A percentile compares a stretch with the other conserved stretches of the same genome.
Conservation (phyloP, 345 rosid genomes). For the Microthlaspi erraticum region DNA sequence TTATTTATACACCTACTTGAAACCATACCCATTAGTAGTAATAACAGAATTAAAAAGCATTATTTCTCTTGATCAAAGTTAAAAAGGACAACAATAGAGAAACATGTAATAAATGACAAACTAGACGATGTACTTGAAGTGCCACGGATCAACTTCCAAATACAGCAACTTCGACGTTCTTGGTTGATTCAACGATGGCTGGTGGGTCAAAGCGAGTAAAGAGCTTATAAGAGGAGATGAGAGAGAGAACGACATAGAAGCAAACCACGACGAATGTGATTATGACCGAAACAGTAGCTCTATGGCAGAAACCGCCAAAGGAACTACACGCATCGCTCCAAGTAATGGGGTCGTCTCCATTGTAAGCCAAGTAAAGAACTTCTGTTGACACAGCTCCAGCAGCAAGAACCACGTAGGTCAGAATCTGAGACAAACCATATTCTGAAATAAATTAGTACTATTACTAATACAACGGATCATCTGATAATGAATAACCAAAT, state of each 20-base stretch:
- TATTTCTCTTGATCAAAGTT: slow-evolving; percentile 2
- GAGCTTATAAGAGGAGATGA: slow-evolving; percentile 80
- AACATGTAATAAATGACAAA: slow-evolving; percentile 14
- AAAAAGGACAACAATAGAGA: background rate
- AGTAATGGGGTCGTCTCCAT: slow-evolving; percentile 67
- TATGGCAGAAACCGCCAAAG: slow-evolving; percentile 69
- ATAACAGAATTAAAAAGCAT: background rate
- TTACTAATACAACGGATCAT: background rate
- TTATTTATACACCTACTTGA: background rate
- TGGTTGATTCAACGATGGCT: slow-evolving; percentile 43
- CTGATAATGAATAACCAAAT: background rate
- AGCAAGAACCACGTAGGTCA: slow-evolving; percentile 69
- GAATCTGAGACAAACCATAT: slow-evolving; percentile 45
- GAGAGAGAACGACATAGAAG: slow-evolving; percentile 59
- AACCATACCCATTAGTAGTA: background rate
- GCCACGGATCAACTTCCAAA: slow-evolving; percentile 42
- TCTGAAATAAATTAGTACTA: background rate
- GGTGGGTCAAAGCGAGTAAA: slow-evolving; percentile 81
- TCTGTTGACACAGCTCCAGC: slow-evolving; percentile 76
- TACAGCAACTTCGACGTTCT: slow-evolving; percentile 51
- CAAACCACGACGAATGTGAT: slow-evolving; percentile 62
- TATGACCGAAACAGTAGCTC: slow-evolving; percentile 63
- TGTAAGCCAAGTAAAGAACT: slow-evolving; percentile 71
- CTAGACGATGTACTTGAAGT: slow-evolving; percentile 3
- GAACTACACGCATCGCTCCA: slow-evolving; percentile 82